Percentiles rank a stretch among this genome's conserved stretches.
These are phyloP conservation scores for Mortierella alpina DNA, from an alignment of 192 early-diverging fungal species.

Conservation along the genomic window DNA sequence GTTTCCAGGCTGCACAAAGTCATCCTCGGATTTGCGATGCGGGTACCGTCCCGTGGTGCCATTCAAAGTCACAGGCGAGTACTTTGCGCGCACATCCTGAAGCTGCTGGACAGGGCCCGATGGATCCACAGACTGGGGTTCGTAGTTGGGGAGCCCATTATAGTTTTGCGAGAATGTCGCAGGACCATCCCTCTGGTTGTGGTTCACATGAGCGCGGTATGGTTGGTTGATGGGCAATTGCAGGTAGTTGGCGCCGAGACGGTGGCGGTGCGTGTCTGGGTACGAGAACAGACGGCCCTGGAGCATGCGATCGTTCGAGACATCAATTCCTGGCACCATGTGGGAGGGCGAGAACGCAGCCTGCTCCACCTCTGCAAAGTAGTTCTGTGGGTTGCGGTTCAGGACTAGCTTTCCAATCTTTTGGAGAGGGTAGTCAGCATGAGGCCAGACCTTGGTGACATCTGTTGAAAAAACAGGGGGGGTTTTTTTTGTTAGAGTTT, in stretches of 20 bases:
- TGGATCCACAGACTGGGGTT: constrained; percentile 72
- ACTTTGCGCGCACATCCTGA: constrained; percentile 64
- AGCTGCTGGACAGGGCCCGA: constrained; percentile 64
- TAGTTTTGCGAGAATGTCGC: constrained; percentile 67
- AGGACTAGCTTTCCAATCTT: constrained; percentile 82
- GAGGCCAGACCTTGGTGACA: constrained; percentile 86
- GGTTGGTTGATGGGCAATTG: constrained; percentile 89
- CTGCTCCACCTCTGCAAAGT: constrained; percentile 90
- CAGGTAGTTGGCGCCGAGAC: constrained; percentile 82
- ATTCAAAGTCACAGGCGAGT: constrained; percentile 55
- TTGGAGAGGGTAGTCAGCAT: constrained; percentile 81
- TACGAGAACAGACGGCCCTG: constrained; percentile 89
- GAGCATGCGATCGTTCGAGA: constrained; percentile 82
- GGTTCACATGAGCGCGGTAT: constrained; percentile 60
- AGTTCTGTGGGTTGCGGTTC: constrained; percentile 87
- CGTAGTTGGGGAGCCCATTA: constrained; percentile 79
- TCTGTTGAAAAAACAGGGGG: too few relatives aligned
- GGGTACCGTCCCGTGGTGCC: constrained; percentile 73
- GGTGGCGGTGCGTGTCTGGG: constrained; percentile 87
- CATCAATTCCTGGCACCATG: constrained; percentile 85
- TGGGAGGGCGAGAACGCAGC: constrained; percentile 82
- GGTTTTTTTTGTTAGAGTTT: too few relatives aligned
- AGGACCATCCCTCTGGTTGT: constrained; percentile 84
- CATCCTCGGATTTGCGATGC: constrained; percentile 64
- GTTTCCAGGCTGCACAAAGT: constrained; percentile 75